Evolutionary conservation across 129 eudicot genomes (phyloP).

Genomic region (Arctium lappa): DNA sequence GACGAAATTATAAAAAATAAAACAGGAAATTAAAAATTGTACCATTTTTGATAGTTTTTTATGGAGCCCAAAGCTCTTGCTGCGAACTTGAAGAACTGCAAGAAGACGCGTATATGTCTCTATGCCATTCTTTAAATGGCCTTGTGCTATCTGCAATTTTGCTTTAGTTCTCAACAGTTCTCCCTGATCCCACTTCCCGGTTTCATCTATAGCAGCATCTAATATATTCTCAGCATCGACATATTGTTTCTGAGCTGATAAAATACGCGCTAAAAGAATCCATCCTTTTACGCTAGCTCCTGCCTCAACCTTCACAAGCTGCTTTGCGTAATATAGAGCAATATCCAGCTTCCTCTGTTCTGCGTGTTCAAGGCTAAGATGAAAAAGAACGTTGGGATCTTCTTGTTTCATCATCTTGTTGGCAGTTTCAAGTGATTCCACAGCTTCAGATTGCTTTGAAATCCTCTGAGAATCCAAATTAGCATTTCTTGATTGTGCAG

Average conservation of each 20-base stretch:
- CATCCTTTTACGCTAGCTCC: constrained; percentile 75
- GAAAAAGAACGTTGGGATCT: constrained; percentile 48
- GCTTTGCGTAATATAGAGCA: constrained; percentile 76
- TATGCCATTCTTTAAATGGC: constrained; percentile 52
- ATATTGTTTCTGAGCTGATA: constrained; percentile 84
- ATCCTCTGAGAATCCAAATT: constrained; percentile 61
- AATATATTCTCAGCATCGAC: constrained; percentile 72
- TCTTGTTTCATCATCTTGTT: constrained; percentile 32
- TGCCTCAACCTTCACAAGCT: constrained; percentile 60
- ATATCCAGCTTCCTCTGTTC: constrained; percentile 81
- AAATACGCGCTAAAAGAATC: constrained; percentile 82
- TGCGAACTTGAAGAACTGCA: constrained; percentile 89
- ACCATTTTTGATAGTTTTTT: constrained; percentile 51
- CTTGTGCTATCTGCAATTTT: constrained; percentile 77
- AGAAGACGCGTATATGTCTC: constrained; percentile 85
- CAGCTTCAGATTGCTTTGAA: constrained; percentile 50
- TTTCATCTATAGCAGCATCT: constrained; percentile 82
- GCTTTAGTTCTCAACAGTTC: constrained; percentile 79
- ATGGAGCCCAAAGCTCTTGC: constrained; percentile 52
- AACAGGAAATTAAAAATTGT: background rate
- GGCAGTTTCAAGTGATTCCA: constrained; percentile 51
- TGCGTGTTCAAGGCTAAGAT: constrained; percentile 75
- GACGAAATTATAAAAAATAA: background rate
- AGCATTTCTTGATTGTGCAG: constrained; percentile 51
- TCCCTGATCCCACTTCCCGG: constrained; percentile 92